These are phyloP conservation scores for Ceratocystis harringtonii DNA, from an alignment of 2,329 filamentous ascomycete species.

Conservation along the genomic window DNA sequence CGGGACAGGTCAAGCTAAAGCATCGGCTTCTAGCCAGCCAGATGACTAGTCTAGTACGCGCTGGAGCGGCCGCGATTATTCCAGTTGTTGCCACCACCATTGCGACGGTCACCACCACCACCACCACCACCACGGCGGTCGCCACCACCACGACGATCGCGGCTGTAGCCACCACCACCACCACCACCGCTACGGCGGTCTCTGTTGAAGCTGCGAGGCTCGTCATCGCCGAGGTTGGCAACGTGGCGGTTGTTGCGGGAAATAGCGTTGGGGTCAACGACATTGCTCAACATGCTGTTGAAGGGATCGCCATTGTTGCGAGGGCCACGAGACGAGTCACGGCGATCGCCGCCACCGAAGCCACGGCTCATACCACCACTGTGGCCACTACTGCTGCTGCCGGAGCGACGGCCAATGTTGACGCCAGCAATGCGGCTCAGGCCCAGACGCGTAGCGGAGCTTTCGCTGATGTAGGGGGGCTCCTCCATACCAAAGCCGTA, in stretches of 20 bases:
- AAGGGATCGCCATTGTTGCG: constrained; percentile 10
- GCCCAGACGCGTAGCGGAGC: constrained; percentile 24
- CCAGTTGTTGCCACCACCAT: not conserved
- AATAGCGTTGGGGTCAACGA: constrained; percentile 12
- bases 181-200: constrained; percentile 16
- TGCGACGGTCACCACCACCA: constrained; percentile 8
- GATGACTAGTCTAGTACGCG: not conserved
- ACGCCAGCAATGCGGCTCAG: constrained; percentile 24
- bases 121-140: constrained; percentile 10
- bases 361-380: constrained; percentile 14
- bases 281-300: constrained; percentile 8
- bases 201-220: constrained; percentile 14
- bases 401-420: constrained; percentile 22
- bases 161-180: constrained; percentile 16
- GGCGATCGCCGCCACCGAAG: constrained; percentile 11
- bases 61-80: constrained; percentile 7
- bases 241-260: constrained; percentile 3
- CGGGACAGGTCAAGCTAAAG: not conserved
- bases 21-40: too few species aligned
- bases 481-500: constrained; percentile 37
- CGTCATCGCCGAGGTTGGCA: constrained; percentile 15
- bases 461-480: constrained; percentile 28
- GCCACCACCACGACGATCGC: constrained; percentile 17
- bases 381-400: not conserved
- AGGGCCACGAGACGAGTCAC: constrained; percentile 1